Conservation (phyloP, 805 yeast genomes). For the Ascoidea rubescens region DNA sequence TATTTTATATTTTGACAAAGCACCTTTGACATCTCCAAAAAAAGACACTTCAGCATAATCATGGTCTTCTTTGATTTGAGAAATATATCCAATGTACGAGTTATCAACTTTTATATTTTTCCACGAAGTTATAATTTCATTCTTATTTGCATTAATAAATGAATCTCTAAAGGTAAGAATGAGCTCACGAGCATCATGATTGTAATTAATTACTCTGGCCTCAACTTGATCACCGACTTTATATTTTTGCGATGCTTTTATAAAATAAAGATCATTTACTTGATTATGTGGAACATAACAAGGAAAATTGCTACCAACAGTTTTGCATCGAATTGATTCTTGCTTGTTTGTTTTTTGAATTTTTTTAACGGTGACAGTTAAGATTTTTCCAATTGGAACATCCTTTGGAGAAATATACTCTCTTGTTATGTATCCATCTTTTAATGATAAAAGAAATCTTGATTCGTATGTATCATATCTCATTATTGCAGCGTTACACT, state of each 20-base stretch:
- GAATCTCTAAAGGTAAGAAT: slow-evolving; percentile 72
- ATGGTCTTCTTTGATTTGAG: slow-evolving; percentile 29
- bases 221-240: slow-evolving; percentile 72
- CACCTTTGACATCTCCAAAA: slow-evolving; percentile 67
- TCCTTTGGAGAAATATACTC: slow-evolving; percentile 58
- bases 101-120: slow-evolving; percentile 41
- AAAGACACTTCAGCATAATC: slow-evolving; percentile 73
- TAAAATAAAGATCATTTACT: slow-evolving; percentile 71
- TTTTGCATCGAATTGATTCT: slow-evolving; percentile 30
- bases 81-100: slow-evolving; percentile 61
- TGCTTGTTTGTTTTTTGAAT: slow-evolving; percentile 46
- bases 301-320: slow-evolving; percentile 47
- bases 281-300: slow-evolving; percentile 67
- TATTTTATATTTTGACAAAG: slow-evolving; percentile 76
- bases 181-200: slow-evolving; percentile 31
- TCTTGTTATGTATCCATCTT: slow-evolving; percentile 48
- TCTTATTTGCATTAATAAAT: slow-evolving; percentile 34
- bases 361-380: slow-evolving; percentile 43
- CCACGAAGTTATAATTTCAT: slow-evolving; percentile 22
- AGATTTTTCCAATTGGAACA: slow-evolving; percentile 59
- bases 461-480: slow-evolving; percentile 60
- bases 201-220: slow-evolving; percentile 51
- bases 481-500: slow-evolving; percentile 64
- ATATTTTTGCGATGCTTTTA: slow-evolving; percentile 86
- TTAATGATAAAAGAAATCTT: slow-evolving; percentile 51